Evolutionary conservation across 1,139 yeast species (phyloP), one percentile per base, ranked within the genome.

Genomic region (Arxiozyma telluris): DNA sequence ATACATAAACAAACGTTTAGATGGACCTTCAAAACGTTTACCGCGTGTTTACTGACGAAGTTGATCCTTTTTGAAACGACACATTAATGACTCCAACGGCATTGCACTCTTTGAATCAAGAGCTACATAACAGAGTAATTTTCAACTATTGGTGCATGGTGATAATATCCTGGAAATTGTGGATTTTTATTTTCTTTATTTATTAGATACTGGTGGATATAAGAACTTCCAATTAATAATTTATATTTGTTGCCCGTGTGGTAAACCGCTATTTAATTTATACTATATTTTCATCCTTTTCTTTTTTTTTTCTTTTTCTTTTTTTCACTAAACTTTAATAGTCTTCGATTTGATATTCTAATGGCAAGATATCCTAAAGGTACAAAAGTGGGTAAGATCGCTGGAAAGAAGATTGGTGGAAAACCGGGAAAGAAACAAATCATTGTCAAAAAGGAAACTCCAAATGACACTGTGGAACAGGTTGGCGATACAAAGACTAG

Each of bases 331-430:
- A 34, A 34, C 39, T 15, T 34, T 15, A 15, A 15, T 34, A 34
- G 12, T 2, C 17, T 15, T 34, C 8, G n/a, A 3, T 34, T 34
- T 34, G 3, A 34, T 34, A 4, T 15, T 34, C n/a, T 34, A 15
- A 50, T 50, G 54, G 52, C 51, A n/a, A 41, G 50, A 44, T 47
- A 47, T 34, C n/a, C 39, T 3, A 34, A 34, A 15, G 39, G 17
- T 15, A 4, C n/a, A 54, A 52, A 25, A 23, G 20, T 21, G 49
- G 49, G 7, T 27, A 5, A 27, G 30, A 27, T 27, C 30, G 4
- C 30, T 27, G 30, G 20, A 46, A 41, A 30, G 39, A 52, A 38
- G 20, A 4, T 45, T 42, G 43, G 41, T 9, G 30, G 27, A 11
- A 50, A 52, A 30, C 18, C 47, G 12, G 42, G 21, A 18, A 41